These are phyloP conservation scores for Orbilia blumenaviensis DNA, from an alignment of 2,329 filamentous ascomycete species.

Conservation along the genomic window DNA sequence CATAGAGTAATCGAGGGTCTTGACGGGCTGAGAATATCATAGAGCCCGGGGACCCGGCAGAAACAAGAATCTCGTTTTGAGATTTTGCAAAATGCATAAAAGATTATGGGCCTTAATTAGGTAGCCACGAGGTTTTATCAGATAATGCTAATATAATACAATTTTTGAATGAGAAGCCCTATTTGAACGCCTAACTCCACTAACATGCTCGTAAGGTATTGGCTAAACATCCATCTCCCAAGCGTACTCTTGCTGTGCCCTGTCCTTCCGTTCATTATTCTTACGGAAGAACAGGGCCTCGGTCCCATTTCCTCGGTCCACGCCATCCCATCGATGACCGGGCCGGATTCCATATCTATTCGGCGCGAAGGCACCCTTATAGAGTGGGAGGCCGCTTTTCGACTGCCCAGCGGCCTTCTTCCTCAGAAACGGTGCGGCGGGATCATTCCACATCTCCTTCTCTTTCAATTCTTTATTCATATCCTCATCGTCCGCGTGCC, in stretches of 20 bases:
- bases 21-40: neutral
- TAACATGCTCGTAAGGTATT: neutral
- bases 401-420: constrained; percentile 63
- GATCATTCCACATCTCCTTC: constrained; percentile 88
- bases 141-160: constrained; percentile 1
- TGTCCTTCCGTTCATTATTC: constrained; percentile 77
- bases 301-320: constrained; percentile 92
- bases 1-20: constrained; percentile 12
- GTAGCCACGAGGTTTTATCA: neutral
- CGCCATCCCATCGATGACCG: constrained; percentile 95
- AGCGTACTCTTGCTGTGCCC: constrained; percentile 82
- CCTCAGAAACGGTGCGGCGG: constrained; percentile 80
- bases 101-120: too few species aligned
- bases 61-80: too few species aligned
- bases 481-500: constrained; percentile 82
- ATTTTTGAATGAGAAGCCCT: neutral
- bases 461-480: constrained; percentile 85
- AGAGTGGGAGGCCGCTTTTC: constrained; percentile 71
- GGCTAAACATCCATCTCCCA: constrained; percentile 92
- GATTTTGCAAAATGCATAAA: too few species aligned
- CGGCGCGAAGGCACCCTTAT: constrained; percentile 80
- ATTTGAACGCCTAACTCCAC: constrained; percentile 18
- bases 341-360: constrained; percentile 94
- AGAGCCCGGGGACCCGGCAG: too few species aligned
- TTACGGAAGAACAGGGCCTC: constrained; percentile 92